Base-by-base conservation (phyloP, 1,284 basidiomycete species). In the Irpex sp. region DNA sequence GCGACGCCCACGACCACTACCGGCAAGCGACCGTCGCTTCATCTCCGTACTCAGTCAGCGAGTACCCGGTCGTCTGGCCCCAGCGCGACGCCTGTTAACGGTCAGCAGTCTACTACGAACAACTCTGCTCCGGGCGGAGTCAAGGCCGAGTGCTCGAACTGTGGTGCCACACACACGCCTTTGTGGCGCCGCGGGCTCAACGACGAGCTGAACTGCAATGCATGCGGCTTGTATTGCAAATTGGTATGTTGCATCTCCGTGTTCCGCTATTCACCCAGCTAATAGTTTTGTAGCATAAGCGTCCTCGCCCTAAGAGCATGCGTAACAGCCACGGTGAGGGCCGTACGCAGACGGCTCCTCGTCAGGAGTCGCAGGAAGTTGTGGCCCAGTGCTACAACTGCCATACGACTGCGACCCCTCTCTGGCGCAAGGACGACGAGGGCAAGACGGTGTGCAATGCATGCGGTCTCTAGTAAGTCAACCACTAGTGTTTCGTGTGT, bases 391-490 rank as follows among this genome's bases (percentile, higher is more conserved):
- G 93, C 78, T 92, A 91, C 76, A 95, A 94, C 72, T 94, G 93
- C 77, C 89, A 93, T 70, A 95, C 92, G 19, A 94, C 91, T 3
- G 91, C 92, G 21, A 94, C 93, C 3, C 93, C 93, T n/a, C 83
- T 94, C 44, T 95, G 93, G 92, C 82, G 93, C 67, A 94, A 94
- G 75, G 93, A 94, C 72, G 92, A 94, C 70, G 93, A 94, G 73
- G 93, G 93, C 62, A 93, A 93, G 80, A 94, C 93, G 1, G 91
- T 94, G 57, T 95, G 93, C 81, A 94, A 95, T 71, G 93, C 92
- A 82, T 94, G 83, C 65, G 83, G 83, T 37, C 71, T 85, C 44
- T 85, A 85, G 83, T 85, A 72, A 80, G 83, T 81, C 36, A 21
- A 55, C 57, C 66, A 15, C 47, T 17, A 9, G n/a, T 13, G 44